Conservation (phyloP, 176 grass and related monocot species). For the Neostapfia colusana region DNA sequence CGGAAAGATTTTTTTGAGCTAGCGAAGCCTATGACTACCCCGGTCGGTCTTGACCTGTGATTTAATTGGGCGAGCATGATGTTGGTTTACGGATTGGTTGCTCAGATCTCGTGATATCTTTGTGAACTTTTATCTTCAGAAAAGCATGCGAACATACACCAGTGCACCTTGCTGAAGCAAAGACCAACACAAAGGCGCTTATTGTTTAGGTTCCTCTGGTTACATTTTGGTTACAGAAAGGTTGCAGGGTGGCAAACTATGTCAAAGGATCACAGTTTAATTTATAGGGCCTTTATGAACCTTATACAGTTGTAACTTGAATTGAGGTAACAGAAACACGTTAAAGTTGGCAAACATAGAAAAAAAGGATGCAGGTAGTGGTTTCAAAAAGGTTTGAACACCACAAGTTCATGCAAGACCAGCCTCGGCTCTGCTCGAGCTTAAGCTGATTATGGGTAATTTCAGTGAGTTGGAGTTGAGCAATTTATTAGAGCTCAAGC, state of each 20-base stretch:
- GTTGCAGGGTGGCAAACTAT: neutral
- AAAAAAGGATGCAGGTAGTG: too few relatives aligned
- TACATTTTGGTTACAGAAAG: neutral
- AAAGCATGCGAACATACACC: neutral
- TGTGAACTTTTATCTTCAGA: neutral
- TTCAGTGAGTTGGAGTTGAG: too few relatives aligned
- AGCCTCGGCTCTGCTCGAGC: neutral
- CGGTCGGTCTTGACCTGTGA: neutral
- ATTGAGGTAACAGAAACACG: neutral
- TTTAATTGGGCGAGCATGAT: neutral
- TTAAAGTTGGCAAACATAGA: too few relatives aligned
- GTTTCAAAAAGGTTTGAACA: neutral
- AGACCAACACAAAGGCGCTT: neutral
- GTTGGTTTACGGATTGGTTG: neutral
- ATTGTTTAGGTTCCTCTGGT: constrained; percentile 3
- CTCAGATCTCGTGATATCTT: neutral
- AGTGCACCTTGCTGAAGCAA: neutral
- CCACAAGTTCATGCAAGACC: too few relatives aligned
- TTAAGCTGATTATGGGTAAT: too few relatives aligned
- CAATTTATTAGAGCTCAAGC: too few relatives aligned
- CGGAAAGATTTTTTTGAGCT: neutral
- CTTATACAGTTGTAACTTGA: neutral
- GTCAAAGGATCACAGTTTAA: neutral
- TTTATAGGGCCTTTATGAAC: neutral
- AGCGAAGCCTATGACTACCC: too few relatives aligned